phyloP scores from a whole-genome alignment of 176 grass and related monocot genomes.

The Leersia perrieri region DNA sequence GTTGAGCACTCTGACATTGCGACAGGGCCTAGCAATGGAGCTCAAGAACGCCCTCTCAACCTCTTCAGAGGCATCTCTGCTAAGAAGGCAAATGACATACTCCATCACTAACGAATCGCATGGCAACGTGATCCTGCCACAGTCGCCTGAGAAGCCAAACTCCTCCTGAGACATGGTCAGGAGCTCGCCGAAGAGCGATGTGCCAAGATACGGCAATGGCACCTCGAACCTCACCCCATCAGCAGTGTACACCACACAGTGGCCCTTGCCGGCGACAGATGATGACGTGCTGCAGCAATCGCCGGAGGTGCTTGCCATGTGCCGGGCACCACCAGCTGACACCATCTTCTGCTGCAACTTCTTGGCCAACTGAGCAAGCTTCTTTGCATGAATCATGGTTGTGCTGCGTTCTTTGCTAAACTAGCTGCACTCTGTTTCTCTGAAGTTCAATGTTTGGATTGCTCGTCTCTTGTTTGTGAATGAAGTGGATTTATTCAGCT shows the following conservation, averaged over 20 bases:
- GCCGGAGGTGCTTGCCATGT: not conserved
- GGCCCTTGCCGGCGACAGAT: slow-evolving; percentile 3
- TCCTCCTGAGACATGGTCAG: slow-evolving; percentile 33
- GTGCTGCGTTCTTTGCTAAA: not conserved
- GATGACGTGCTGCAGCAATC: not conserved
- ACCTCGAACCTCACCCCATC: slow-evolving; percentile 31
- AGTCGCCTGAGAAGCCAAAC: slow-evolving; percentile 31
- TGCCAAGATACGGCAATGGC: slow-evolving; percentile 28
- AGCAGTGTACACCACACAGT: slow-evolving; percentile 12
- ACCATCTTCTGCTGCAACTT: slow-evolving; percentile 44
- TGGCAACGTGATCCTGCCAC: slow-evolving; percentile 48
- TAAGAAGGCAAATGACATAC: slow-evolving; percentile 43
- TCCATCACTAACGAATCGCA: slow-evolving; percentile 47
- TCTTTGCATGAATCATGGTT: slow-evolving; percentile 46
- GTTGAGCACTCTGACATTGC: not conserved
- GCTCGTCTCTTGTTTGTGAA: not conserved
- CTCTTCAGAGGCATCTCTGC: slow-evolving; percentile 38
- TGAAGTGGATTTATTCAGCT: slow-evolving; percentile 6
- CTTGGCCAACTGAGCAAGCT: slow-evolving; percentile 36
- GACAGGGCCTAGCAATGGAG: slow-evolving; percentile 21
- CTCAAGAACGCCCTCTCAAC: slow-evolving; percentile 37
- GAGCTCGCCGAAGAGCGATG: slow-evolving; percentile 18
- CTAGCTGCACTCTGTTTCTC: not conserved
- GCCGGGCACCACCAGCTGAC: not conserved
- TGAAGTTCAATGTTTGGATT: not conserved